Evolutionary conservation across 176 grass and related monocot species (phyloP).

Genomic region (Aegilops umbellulata): DNA sequence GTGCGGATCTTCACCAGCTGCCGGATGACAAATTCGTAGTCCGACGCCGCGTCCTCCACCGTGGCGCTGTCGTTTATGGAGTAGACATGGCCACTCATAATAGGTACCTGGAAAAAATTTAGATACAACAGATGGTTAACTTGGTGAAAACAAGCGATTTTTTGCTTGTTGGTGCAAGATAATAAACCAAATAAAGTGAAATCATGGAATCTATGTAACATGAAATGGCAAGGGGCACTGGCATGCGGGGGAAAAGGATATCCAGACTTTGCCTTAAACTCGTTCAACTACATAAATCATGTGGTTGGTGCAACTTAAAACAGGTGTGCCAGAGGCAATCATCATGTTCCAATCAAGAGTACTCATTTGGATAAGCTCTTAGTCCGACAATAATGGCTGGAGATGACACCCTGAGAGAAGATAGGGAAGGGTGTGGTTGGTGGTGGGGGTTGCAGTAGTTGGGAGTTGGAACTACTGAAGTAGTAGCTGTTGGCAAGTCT

Average conservation of each 20-base stretch:
- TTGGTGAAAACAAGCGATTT: neutral
- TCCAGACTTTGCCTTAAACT: conserved; percentile 1
- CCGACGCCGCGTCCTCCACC: conserved; percentile 63
- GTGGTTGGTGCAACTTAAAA: conserved; percentile 6
- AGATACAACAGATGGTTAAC: conserved; percentile 5
- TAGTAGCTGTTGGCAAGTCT: conserved; percentile 33
- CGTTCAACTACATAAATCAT: neutral
- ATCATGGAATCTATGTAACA: conserved; percentile 8
- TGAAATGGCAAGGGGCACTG: neutral
- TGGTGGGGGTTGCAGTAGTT: conserved; percentile 31
- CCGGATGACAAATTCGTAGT: conserved; percentile 84
- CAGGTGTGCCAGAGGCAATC: neutral
- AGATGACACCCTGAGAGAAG: conserved; percentile 15
- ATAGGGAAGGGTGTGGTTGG: conserved; percentile 20
- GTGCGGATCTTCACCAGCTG: conserved; percentile 80
- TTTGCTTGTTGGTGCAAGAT: conserved; percentile 23
- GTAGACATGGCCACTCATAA: conserved; percentile 67
- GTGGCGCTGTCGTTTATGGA: conserved; percentile 83
- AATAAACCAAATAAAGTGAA: conserved; percentile 3
- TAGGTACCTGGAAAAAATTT: conserved; percentile 49
- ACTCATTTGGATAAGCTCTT: conserved; percentile 17
- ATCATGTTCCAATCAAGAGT: conserved; percentile 23
- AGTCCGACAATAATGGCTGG: neutral
- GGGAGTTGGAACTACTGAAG: conserved; percentile 28
- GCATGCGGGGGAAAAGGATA: neutral